phyloP scores from a whole-genome alignment of 78 protist genomes.

The Pigoraptor vietnamica region DNA sequence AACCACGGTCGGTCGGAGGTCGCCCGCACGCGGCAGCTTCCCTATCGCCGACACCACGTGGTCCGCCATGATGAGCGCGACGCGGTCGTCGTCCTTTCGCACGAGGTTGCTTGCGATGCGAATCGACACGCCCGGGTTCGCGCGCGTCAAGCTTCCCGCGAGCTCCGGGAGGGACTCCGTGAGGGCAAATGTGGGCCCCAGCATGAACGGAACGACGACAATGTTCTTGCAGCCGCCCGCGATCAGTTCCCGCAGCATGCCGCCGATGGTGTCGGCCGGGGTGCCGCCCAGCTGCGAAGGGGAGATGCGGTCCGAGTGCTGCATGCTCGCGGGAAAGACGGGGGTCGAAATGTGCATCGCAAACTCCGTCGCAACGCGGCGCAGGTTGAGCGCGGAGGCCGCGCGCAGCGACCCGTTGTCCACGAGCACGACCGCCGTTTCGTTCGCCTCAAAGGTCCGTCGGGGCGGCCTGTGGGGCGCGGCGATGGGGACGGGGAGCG shows the following conservation, averaged over 20 bases:
- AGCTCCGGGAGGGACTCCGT: background rate
- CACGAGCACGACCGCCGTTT: background rate
- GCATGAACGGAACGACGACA: constrained; percentile 22
- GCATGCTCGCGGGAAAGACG: background rate
- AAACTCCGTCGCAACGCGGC: background rate
- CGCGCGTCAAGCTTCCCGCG: background rate
- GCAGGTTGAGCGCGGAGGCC: constrained; percentile 23
- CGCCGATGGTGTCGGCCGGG: background rate
- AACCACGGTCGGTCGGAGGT: background rate
- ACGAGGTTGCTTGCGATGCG: background rate
- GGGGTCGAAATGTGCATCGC: background rate
- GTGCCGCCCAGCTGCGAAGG: background rate
- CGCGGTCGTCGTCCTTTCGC: background rate
- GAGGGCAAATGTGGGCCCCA: constrained; percentile 25
- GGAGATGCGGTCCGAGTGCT: background rate
- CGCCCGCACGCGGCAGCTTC: background rate
- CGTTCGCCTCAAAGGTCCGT: background rate
- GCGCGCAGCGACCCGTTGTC: constrained; percentile 32
- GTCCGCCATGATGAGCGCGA: constrained; percentile 3
- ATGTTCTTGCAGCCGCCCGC: background rate
- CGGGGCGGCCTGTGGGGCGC: background rate
- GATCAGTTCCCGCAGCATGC: background rate
- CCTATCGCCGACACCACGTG: background rate
- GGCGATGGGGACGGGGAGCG: background rate
- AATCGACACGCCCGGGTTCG: background rate